These are phyloP conservation scores for Eragrostis nindensis DNA, from an alignment of 176 grass and related monocot genomes.

Conservation along the genomic window DNA sequence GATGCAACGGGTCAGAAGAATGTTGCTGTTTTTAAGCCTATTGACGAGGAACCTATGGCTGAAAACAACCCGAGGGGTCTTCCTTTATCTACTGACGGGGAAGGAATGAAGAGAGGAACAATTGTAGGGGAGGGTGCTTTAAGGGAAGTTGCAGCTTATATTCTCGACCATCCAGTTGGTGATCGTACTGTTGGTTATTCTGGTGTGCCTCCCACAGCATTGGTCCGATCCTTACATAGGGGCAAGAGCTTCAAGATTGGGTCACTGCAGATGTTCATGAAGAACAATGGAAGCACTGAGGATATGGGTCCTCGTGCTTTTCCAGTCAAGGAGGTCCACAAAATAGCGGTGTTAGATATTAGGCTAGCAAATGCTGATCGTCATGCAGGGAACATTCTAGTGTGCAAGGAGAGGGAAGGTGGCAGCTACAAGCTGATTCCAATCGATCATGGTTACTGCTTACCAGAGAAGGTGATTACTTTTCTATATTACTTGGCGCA, in stretches of 20 bases:
- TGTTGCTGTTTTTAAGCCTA: conserved; percentile 82
- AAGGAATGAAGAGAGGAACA: conserved; percentile 83
- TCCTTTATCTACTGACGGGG: conserved; percentile 65
- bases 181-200: conserved; percentile 49
- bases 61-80: conserved; percentile 74
- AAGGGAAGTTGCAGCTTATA: conserved; percentile 87
- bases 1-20: conserved; percentile 57
- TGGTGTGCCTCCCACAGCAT: conserved; percentile 74
- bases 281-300: conserved; percentile 71
- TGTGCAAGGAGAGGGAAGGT: conserved; percentile 50
- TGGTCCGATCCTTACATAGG: conserved; percentile 58
- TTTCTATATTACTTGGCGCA: background rate
- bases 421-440: conserved; percentile 56
- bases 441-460: conserved; percentile 92
- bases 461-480: conserved; percentile 71
- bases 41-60: conserved; percentile 84
- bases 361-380: conserved; percentile 87
- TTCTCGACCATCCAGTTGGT: conserved; percentile 64
- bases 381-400: conserved; percentile 77
- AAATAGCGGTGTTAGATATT: conserved; percentile 80
- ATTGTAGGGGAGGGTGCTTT: conserved; percentile 70
- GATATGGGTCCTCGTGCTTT: conserved; percentile 68
- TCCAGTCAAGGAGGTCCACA: conserved; percentile 76
- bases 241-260: conserved; percentile 74
- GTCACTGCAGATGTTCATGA: conserved; percentile 77